Evolutionary conservation across 805 yeast species (phyloP).

Genomic region (Candida andamanensis): DNA sequence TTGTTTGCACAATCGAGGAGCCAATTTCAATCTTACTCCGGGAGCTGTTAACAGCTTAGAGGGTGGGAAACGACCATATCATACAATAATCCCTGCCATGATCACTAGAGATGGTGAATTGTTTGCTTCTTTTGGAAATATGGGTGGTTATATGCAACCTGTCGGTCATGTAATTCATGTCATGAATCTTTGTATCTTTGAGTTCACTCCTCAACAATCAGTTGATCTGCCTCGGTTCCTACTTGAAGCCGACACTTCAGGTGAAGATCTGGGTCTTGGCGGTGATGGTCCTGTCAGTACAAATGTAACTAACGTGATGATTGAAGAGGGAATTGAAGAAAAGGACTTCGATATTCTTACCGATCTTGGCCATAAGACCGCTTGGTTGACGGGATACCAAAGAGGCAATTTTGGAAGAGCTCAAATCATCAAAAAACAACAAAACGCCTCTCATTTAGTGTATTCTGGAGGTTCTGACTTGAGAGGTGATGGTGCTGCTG

Average conservation of each 20-base stretch:
- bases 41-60: conserved; percentile 56
- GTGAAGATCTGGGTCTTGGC: conserved; percentile 44
- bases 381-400: conserved; percentile 33
- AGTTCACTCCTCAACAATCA: conserved; percentile 66
- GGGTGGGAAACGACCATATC: conserved; percentile 72
- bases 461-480: conserved; percentile 72
- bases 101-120: conserved; percentile 49
- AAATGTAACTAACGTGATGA: conserved; percentile 50
- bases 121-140: conserved; percentile 73
- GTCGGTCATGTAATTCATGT: conserved; percentile 80
- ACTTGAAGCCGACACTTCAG: conserved; percentile 47
- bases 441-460: conserved; percentile 37
- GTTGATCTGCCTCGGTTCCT: conserved; percentile 73
- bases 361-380: conserved; percentile 54
- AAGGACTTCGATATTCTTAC: conserved; percentile 43
- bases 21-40: conserved; percentile 60
- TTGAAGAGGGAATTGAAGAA: conserved; percentile 60
- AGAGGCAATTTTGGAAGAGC: conserved; percentile 61
- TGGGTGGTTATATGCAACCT: conserved; percentile 88
- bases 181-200: conserved; percentile 58
- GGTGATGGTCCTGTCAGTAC: conserved; percentile 62
- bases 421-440: conserved; percentile 56
- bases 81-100: conserved; percentile 81
- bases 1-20: conserved; percentile 70
- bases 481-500: conserved; percentile 84